Evolutionary conservation across 1,284 basidiomycete genomes (phyloP).

Genomic region (Malassezia caprae): DNA sequence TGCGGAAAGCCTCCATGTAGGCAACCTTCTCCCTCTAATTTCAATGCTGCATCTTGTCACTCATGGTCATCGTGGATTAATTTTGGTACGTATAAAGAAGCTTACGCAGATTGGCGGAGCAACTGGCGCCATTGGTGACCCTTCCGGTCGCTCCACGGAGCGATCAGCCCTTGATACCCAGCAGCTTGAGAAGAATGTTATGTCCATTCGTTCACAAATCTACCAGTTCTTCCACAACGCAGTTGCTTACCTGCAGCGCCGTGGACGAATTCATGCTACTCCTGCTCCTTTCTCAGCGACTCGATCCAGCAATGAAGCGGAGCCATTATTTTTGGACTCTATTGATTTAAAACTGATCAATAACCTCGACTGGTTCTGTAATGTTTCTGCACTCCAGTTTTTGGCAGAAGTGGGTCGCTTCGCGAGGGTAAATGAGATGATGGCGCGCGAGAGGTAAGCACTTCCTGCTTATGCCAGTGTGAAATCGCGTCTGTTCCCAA

Average conservation of each 20-base stretch:
- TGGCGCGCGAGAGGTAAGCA: conserved; percentile 69
- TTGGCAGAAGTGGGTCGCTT: conserved; percentile 69
- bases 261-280: conserved; percentile 19
- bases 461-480: conserved; percentile 56
- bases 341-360: conserved; percentile 53
- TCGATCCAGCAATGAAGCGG: background rate
- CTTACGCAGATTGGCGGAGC: conserved; percentile 74
- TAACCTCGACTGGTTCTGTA: conserved; percentile 73
- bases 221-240: conserved; percentile 64
- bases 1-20: conserved; percentile 76
- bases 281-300: background rate
- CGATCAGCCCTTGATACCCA: conserved; percentile 60
- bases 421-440: conserved; percentile 77
- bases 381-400: conserved; percentile 71
- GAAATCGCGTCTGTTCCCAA: conserved; percentile 40
- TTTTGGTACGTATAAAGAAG: conserved; percentile 56
- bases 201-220: conserved; percentile 60
- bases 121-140: conserved; percentile 92
- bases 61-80: conserved; percentile 68
- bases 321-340: background rate
- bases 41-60: conserved; percentile 76
- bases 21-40: conserved; percentile 81
- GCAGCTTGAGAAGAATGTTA: conserved; percentile 62
- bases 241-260: conserved; percentile 51
- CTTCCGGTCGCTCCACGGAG: conserved; percentile 77